A percentile compares a stretch with the other conserved stretches of the same genome.
Evolutionary conservation across 805 yeast genomes (phyloP).

Genomic region (Metschnikowia peoriensis): DNA sequence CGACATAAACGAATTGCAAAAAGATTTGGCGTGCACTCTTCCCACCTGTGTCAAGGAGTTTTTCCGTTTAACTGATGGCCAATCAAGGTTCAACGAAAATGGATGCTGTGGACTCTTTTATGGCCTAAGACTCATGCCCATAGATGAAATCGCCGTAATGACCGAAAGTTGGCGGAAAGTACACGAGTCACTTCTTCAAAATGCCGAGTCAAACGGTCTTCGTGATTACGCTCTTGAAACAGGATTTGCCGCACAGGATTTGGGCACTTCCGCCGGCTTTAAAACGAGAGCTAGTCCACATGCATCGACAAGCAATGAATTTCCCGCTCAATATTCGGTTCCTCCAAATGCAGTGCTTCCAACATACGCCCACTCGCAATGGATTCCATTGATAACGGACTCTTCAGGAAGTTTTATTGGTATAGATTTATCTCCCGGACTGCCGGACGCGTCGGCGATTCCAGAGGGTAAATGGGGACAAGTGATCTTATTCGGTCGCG

Average conservation of each 20-base stretch:
- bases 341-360: constrained; percentile 76
- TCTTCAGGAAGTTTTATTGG: constrained; percentile 90
- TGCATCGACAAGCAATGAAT: constrained; percentile 9
- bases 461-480: constrained; percentile 67
- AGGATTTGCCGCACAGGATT: constrained; percentile 2
- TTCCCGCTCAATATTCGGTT: constrained; percentile 57
- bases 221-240: constrained; percentile 3
- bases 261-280: constrained; percentile 6
- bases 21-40: constrained; percentile 67
- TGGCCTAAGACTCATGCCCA: constrained; percentile 74
- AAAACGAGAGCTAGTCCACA: background rate
- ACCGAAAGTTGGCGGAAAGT: constrained; percentile 84
- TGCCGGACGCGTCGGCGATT: constrained; percentile 5
- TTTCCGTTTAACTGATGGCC: constrained; percentile 85
- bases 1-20: constrained; percentile 81
- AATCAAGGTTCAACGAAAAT: constrained; percentile 62
- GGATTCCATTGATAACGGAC: constrained; percentile 93
- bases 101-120: constrained; percentile 70
- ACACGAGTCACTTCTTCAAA: constrained; percentile 36
- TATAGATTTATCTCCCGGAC: constrained; percentile 55
- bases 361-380: constrained; percentile 81
- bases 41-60: constrained; percentile 85
- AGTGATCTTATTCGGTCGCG: constrained; percentile 90
- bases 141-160: constrained; percentile 79
- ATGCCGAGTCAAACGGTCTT: constrained; percentile 4